Evolutionary conservation across 768 basidiomycete species (phyloP), one percentile per base, ranked within the genome.

Genomic region (Lactarius akahatsu): DNA sequence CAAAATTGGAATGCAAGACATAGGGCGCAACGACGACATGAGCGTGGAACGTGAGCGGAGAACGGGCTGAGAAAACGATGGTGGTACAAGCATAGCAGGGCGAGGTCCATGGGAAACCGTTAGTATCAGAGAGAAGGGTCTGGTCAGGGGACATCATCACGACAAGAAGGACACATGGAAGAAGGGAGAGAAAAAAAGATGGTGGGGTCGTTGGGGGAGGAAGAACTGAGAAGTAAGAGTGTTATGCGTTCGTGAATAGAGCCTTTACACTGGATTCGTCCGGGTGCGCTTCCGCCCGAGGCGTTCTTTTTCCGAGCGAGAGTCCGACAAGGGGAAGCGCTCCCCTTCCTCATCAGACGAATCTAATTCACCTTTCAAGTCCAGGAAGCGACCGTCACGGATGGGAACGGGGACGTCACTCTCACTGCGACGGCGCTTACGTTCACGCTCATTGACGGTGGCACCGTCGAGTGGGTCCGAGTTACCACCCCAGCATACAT

Each of bases 401-500:
- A 62, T 58, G 9, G 65, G 43, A 28, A 69, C 52, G 20, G 67
- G 38, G 16, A 41, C 60, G 23, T 50, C 45, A 23, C 60, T 36
- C 41, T 67, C 59, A 16, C 69, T 68, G 30, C 67, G 67, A 41
- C 62, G 59, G 16, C 62, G 64, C 40, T 65, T 64, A 30, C 50
- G 58, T 30, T 64, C 57, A 50, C 65, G 66, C 50, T 68, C 63
- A 28, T 47, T n/a, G 41, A 58, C 26, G 18, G 56, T 23, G 26
- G 40, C n/a, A 20, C 40, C 52, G 34, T 56, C 36, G n/a, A 61
- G 36, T 58, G 43, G 13, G 23, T 65, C 69, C 1, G 57, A 18
- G 23, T 70, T 69, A 57, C 16, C 26, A 2, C 73, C 71, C 61
- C 69, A 66, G 66, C 73, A 74, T 61, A 71, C 61, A 69, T 74